These are phyloP conservation scores for Aspergillus sp. DNA, from an alignment of 2,329 filamentous ascomycete genomes.

Conservation along the genomic window DNA sequence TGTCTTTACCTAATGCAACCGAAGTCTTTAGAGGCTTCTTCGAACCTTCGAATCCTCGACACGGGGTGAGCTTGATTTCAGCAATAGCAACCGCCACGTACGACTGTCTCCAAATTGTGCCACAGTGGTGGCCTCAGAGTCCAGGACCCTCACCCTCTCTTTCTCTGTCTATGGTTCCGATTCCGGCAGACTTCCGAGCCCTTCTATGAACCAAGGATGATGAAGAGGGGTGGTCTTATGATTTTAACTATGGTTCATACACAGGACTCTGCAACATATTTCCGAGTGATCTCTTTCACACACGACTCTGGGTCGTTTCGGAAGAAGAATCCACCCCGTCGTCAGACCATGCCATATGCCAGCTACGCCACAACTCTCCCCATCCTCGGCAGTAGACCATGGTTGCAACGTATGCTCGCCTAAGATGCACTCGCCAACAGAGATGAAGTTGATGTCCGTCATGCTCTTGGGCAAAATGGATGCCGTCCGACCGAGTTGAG, in stretches of 20 bases:
- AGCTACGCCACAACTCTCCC: background rate
- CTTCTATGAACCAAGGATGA: background rate
- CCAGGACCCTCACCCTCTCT: background rate
- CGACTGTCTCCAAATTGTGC: background rate
- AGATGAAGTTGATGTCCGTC: background rate
- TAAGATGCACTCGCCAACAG: background rate
- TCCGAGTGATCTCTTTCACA: background rate
- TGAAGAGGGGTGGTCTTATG: background rate
- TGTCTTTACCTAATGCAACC: background rate
- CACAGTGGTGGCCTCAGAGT: background rate
- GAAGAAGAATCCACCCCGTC: background rate
- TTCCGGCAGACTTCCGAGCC: conserved; percentile 1
- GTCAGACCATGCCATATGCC: background rate
- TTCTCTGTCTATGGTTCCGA: background rate
- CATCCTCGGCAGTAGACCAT: background rate
- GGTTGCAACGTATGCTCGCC: background rate
- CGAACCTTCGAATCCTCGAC: conserved; percentile 9
- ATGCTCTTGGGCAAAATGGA: background rate
- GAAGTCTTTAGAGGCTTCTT: conserved; percentile 7
- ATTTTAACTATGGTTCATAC: background rate
- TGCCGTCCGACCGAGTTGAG: background rate
- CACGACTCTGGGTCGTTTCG: background rate
- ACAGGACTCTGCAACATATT: background rate
- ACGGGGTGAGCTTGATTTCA: background rate
- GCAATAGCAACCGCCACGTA: background rate